Evolutionary conservation across 805 yeast genomes (phyloP), one percentile per base, ranked within the genome.

Genomic region (Ogataea parapolymorpha): DNA sequence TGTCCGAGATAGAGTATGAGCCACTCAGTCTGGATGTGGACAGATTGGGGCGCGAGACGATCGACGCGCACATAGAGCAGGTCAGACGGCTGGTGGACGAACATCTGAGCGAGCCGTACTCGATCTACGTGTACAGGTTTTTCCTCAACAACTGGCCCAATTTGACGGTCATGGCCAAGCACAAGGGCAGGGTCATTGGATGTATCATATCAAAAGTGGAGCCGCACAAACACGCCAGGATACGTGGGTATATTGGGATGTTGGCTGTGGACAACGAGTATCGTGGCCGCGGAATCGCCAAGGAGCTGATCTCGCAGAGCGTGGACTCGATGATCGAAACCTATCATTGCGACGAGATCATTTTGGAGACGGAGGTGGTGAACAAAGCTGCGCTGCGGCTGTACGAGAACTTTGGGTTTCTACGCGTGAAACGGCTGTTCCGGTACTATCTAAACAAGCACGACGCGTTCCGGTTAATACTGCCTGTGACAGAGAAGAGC

Each of bases 221-320:
- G 48, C 68, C 75, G 1, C 97, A 91, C 62, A 72, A 91, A 44
- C 71, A 74, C 16, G 81, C 77, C 9, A 70, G 96, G 45, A 58
- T 71, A 51, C 72, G 99, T 45, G 99, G 99, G 0, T 93, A 93
- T 56, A 90, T 93, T 22, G 99, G 97, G 2, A 93, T 93, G 99
- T 66, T 93, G 40, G 96, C 95, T 0, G 95, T 91, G 10, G 80
- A 81, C 37, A 78, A 79, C 27, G 58, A 64, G 12, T 80, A 72
- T 58, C 68, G 99, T 41, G 90, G 95, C 3, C 68, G 66, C 32
- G 96, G 96, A 1, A 83, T 90, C 34, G 97, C 97, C 3, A 82
- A 82, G 50, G 66, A 67, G 33, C 70, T 93, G 36, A 89, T 89
- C 13, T 68, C 71, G 34, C 54, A 68, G 41, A 77, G 84, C 5